phyloP scores from a whole-genome alignment of 1,284 basidiomycete genomes.

The Ceratobasidium sp. region DNA sequence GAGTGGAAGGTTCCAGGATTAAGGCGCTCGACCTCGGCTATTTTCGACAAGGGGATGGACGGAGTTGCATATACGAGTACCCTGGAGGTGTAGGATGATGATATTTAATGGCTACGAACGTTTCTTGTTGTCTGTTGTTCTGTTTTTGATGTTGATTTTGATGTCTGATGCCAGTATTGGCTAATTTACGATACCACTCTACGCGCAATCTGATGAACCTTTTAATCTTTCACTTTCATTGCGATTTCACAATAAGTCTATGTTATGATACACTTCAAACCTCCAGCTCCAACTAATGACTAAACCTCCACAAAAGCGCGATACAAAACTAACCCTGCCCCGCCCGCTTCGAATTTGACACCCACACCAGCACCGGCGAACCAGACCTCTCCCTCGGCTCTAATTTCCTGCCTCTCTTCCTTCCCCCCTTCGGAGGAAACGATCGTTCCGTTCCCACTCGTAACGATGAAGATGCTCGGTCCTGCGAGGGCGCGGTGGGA shows the following conservation, averaged over 20 bases:
- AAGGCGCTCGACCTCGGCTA: too few species aligned
- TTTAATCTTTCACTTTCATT: constrained; percentile 10
- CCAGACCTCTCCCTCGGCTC: constrained; percentile 78
- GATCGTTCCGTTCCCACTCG: constrained; percentile 70
- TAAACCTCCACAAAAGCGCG: constrained; percentile 75
- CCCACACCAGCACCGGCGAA: constrained; percentile 83
- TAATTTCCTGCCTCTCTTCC: constrained; percentile 57
- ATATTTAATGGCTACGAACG: too few species aligned
- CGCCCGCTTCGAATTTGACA: constrained; percentile 61
- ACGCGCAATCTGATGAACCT: constrained; percentile 20
- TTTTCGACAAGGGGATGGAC: too few species aligned
- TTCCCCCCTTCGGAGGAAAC: constrained; percentile 57
- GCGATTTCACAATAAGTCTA: neutral
- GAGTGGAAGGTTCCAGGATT: constrained; percentile 59
- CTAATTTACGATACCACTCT: constrained; percentile 16
- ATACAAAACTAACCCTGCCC: constrained; percentile 67
- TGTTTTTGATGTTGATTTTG: neutral
- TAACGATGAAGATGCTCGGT: constrained; percentile 85
- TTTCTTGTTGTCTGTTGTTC: neutral
- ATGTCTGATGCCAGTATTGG: neutral
- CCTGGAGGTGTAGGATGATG: too few species aligned
- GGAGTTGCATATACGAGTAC: too few species aligned
- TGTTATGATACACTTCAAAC: neutral
- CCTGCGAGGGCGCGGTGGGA: constrained; percentile 74
- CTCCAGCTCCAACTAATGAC: neutral